Evolutionary conservation across 768 basidiomycete genomes (phyloP), one percentile per base, ranked within the genome.

Genomic region (Lactarius sanguifluus): DNA sequence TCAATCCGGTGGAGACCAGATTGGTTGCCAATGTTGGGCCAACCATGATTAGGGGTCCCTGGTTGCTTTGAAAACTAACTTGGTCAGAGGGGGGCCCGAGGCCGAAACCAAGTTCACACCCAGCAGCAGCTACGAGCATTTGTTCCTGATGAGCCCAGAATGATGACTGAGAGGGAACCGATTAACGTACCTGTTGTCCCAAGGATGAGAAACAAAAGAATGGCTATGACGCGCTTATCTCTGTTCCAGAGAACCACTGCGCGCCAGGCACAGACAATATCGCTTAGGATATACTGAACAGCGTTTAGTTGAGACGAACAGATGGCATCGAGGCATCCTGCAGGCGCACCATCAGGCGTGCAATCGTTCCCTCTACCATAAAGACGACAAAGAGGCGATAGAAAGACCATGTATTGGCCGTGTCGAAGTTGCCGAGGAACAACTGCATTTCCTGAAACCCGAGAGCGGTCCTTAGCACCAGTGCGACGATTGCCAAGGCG

Each of bases 1-100:
- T 50, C 47, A 58, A 40, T 36, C 57, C 57, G 13, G 57, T 58
- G 7, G 57, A 58, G 57, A 58, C 36, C 36, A 58, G 36, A 40
- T 58, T 58, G 9, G 30, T 58, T 12, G 16, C 36, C 36, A 58
- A n/a, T 23, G 36, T 58, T 12, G 36, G 30, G n/a, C 57, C 57
- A 40, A 38, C 57, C 36, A 58, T 25, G 36, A 58, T 36, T 32
- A 58, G n/a, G n/a, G 20, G 15, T 10, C 57, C 38, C 12, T 13
- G 38, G 38, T 15, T 40, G 15, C 38, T 16, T 40, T 40, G 12
- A 13, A 15, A 16, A 40, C 38, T 40, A 40, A 15, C 5, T 38
- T 38, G 36, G 38, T 5, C 6, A 15, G 15, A 5, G 15, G 15
- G 15, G 2, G 36, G 36, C 7, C 1, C n/a, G 16, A 58, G n/a